Conservation (phyloP, 495 filamentous ascomycete genomes). For the Aeminium ludgeri region DNA sequence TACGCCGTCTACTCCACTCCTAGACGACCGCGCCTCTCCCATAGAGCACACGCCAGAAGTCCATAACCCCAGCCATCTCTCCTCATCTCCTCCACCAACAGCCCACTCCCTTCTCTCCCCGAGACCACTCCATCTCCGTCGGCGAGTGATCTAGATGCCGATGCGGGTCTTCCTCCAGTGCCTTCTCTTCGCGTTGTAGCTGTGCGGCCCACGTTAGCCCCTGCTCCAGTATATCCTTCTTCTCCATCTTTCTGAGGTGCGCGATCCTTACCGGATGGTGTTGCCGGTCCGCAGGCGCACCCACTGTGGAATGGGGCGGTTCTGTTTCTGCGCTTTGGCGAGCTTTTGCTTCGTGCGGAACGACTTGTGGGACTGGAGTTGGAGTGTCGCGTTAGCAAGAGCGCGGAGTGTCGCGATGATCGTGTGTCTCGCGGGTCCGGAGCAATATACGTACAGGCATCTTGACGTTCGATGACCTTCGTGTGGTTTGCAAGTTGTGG, state of each 20-base stretch:
- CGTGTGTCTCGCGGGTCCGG: too few relatives aligned
- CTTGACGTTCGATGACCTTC: slow-evolving; percentile 35
- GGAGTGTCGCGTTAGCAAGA: too few relatives aligned
- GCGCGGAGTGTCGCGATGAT: too few relatives aligned
- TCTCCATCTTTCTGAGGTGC: background rate
- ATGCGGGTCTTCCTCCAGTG: slow-evolving; percentile 99
- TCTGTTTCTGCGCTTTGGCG: slow-evolving; percentile 98
- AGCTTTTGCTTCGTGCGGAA: slow-evolving; percentile 99
- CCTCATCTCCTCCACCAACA: too few relatives aligned
- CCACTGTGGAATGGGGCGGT: slow-evolving; percentile 98
- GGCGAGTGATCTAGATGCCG: slow-evolving; percentile 58
- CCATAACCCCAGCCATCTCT: too few relatives aligned
- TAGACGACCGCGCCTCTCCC: too few relatives aligned
- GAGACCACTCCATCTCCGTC: background rate
- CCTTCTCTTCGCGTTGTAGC: slow-evolving; percentile 98
- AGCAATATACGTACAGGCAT: slow-evolving; percentile 53
- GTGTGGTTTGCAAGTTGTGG: slow-evolving; percentile 20
- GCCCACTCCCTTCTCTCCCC: too few relatives aligned
- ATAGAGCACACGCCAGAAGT: too few relatives aligned
- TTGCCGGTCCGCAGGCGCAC: slow-evolving; percentile 95
- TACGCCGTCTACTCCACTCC: too few relatives aligned
- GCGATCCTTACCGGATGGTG: slow-evolving; percentile 72
- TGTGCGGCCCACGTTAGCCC: slow-evolving; percentile 24
- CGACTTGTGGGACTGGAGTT: slow-evolving; percentile 78
- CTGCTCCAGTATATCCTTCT: background rate